Percentiles rank a stretch among this genome's conserved stretches.
phyloP scores from a whole-genome alignment of 768 basidiomycete genomes.

The Leucocoprinus birnbaumii region DNA sequence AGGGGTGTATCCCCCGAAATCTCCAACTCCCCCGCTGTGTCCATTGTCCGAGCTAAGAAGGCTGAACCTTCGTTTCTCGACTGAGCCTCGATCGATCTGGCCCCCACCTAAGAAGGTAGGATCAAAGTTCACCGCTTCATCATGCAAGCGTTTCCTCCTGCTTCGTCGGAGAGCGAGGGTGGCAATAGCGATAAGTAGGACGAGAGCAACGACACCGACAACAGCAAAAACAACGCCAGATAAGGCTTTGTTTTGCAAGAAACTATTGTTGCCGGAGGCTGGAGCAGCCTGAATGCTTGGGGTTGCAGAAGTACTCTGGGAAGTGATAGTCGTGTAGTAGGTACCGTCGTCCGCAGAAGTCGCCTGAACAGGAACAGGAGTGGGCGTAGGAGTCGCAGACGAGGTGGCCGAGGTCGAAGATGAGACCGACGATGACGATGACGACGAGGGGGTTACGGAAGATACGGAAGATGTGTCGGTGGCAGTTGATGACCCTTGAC shows the following conservation, averaged over 20 bases:
- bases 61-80: constrained; percentile 25
- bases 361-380: background rate
- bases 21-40: background rate
- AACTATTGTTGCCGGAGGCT: constrained; percentile 23
- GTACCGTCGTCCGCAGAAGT: background rate
- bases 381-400: background rate
- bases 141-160: constrained; percentile 34
- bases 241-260: constrained; percentile 66
- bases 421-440: background rate
- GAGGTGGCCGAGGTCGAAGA: constrained; percentile 6
- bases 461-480: constrained; percentile 8
- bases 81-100: constrained; percentile 16
- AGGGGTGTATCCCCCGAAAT: background rate
- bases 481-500: background rate
- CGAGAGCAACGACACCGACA: constrained; percentile 44
- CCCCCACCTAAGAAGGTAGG: constrained; percentile 27
- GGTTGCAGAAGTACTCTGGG: constrained; percentile 4
- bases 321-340: background rate
- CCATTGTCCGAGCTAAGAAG: constrained; percentile 23
- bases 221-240: constrained; percentile 56
- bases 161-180: constrained; percentile 51
- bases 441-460: background rate
- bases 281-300: constrained; percentile 8
- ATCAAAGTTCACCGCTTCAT: constrained; percentile 54
- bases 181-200: constrained; percentile 39